Percentiles rank a stretch among this genome's conserved stretches.
Evolutionary conservation across 768 basidiomycete species (phyloP).

Genomic region (Kwoniella dendrophila): DNA sequence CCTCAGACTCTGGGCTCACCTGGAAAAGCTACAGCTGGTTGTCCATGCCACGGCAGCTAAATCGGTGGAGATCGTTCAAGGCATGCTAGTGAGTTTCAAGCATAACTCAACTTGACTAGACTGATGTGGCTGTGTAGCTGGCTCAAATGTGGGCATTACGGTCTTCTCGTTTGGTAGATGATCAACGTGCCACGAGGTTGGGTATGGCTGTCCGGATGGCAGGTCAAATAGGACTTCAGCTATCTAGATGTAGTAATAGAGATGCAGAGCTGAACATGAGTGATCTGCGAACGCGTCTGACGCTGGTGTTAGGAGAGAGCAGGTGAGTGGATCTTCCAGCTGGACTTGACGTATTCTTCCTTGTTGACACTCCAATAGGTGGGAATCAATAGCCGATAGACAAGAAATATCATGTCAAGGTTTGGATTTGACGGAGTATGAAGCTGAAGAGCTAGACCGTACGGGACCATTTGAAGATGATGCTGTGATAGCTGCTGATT

Average conservation of each 20-base stretch:
- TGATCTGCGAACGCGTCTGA: conserved; percentile 7
- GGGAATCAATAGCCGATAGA: conserved; percentile 21
- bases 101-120: too few species aligned
- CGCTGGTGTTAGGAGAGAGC: conserved; percentile 20
- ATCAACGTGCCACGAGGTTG: conserved; percentile 14
- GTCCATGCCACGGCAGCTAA: conserved; percentile 17
- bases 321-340: conserved; percentile 1
- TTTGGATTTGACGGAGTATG: conserved; percentile 14
- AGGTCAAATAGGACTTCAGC: conserved; percentile 17
- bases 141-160: conserved; percentile 19
- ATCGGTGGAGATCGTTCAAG: conserved; percentile 21
- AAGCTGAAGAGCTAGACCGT: conserved; percentile 10
- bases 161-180: conserved; percentile 17
- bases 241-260: not conserved
- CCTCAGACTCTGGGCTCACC: conserved; percentile 9
- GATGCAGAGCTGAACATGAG: conserved; percentile 1
- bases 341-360: not conserved
- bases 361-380: conserved; percentile 2
- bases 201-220: conserved; percentile 16
- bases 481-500: conserved; percentile 20
- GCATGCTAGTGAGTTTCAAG: conserved; percentile 12
- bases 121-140: not conserved
- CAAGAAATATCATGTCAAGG: conserved; percentile 7
- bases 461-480: not conserved
- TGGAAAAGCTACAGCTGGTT: conserved; percentile 20